Evolutionary conservation across 2,329 filamentous ascomycete genomes (phyloP).

Genomic region (Trichoderma lentiforme): DNA sequence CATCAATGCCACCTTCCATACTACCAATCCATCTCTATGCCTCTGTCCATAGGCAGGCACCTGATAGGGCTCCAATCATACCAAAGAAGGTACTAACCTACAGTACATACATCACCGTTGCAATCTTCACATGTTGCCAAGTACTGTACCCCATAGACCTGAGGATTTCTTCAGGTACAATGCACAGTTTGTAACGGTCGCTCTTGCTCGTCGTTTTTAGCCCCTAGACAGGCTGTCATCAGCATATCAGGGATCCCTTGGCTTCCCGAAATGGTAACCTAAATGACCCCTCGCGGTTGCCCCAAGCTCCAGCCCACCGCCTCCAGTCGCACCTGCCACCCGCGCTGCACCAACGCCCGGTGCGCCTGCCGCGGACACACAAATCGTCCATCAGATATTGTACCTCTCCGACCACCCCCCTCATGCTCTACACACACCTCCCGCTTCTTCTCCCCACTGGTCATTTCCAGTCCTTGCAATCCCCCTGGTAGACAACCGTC

Average conservation of each 20-base stretch:
- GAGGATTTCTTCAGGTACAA: background rate
- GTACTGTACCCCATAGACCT: background rate
- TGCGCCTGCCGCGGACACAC: background rate
- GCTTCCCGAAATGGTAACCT: conserved; percentile 9
- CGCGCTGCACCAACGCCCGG: background rate
- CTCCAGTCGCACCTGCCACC: background rate
- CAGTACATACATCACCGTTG: background rate
- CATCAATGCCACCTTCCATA: background rate
- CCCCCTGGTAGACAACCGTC: background rate
- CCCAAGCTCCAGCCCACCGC: background rate
- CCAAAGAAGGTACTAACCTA: background rate
- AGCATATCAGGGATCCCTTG: conserved; percentile 4
- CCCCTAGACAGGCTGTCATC: background rate
- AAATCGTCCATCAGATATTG: background rate
- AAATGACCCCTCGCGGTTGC: conserved; percentile 1
- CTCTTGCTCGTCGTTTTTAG: background rate
- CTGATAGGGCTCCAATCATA: background rate
- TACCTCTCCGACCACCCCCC: background rate
- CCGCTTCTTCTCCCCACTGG: background rate
- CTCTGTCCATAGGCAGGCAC: background rate
- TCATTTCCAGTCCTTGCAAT: background rate
- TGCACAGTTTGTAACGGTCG: background rate
- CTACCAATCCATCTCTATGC: background rate
- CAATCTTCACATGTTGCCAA: background rate
- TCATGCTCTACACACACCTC: background rate